Percentiles rank a stretch among this genome's conserved stretches.
Evolutionary conservation across 2,329 filamentous ascomycete species (phyloP).

Genomic region (Simplicillium sp.): DNA sequence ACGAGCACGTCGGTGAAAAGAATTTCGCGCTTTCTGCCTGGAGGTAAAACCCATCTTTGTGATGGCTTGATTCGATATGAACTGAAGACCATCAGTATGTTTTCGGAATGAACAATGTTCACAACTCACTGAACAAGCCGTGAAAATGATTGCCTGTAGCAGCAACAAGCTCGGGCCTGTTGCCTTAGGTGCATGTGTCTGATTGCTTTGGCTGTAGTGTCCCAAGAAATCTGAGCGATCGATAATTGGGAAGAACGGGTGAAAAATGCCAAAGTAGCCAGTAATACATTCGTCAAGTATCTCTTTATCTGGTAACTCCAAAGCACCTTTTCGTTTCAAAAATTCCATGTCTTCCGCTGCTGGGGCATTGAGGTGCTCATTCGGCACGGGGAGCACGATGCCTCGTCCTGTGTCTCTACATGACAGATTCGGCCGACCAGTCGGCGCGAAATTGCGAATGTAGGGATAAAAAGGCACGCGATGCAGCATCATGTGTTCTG

Average conservation of each 20-base stretch:
- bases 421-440: no score
- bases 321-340: slow-evolving; percentile 9
- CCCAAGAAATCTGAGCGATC: slow-evolving; percentile 8
- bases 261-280: slow-evolving; percentile 10
- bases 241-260: slow-evolving; percentile 12
- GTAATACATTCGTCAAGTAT: slow-evolving; percentile 9
- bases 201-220: slow-evolving; percentile 4
- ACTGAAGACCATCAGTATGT: neutral
- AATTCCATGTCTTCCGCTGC: slow-evolving; percentile 8
- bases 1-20: slow-evolving; percentile 6
- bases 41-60: slow-evolving; percentile 1
- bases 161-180: slow-evolving; percentile 4
- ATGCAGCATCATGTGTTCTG: slow-evolving; percentile 1
- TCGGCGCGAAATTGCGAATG: slow-evolving; percentile 6
- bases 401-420: no score
- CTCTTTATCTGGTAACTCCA: slow-evolving; percentile 7
- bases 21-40: slow-evolving; percentile 8
- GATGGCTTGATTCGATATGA: neutral
- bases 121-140: slow-evolving; percentile 9
- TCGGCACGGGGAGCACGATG: no score
- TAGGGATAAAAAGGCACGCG: slow-evolving; percentile 5
- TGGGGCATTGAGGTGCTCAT: neutral
- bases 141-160: slow-evolving; percentile 11
- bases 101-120: neutral
- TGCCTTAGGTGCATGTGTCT: neutral